These are phyloP conservation scores for Citrus medica DNA, from an alignment of 345 rosid species.

Conservation along the genomic window DNA sequence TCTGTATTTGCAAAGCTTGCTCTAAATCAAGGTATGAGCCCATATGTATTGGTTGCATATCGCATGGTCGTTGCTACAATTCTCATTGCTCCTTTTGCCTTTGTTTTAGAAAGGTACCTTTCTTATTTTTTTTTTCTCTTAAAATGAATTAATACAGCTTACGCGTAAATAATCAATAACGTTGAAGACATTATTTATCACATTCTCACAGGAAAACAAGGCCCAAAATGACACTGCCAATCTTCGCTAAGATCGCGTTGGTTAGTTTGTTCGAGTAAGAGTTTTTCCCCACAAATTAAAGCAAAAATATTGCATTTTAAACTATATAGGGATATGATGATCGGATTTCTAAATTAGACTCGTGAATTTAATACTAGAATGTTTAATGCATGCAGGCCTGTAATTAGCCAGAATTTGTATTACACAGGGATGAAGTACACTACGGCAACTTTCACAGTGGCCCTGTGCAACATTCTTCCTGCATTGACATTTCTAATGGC, in stretches of 20 bases:
- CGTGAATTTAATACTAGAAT: not conserved
- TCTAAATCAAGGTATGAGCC: not conserved
- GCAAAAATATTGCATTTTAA: too few relatives aligned
- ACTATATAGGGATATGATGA: too few relatives aligned
- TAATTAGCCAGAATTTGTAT: slow-evolving; percentile 43
- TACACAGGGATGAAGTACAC: slow-evolving; percentile 69
- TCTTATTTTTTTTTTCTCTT: not conserved
- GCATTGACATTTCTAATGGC: slow-evolving; percentile 66
- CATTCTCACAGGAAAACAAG: not conserved
- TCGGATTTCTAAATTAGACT: not conserved
- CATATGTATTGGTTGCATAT: not conserved
- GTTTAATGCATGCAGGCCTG: slow-evolving; percentile 27
- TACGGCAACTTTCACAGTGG: slow-evolving; percentile 69
- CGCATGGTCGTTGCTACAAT: not conserved
- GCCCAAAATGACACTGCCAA: not conserved
- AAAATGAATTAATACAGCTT: too few relatives aligned
- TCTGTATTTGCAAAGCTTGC: not conserved
- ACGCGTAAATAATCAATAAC: too few relatives aligned
- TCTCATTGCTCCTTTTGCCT: slow-evolving; percentile 4
- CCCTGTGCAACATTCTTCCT: slow-evolving; percentile 67
- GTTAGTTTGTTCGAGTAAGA: slow-evolving; percentile 3
- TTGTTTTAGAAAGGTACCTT: not conserved
- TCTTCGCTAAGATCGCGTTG: not conserved
- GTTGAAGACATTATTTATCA: not conserved
- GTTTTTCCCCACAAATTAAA: not conserved